Evolutionary conservation across 202 grass and related monocot species (phyloP), one percentile per base, ranked within the genome.

Genomic region (Schoenoplectus tabernaemontani): DNA sequence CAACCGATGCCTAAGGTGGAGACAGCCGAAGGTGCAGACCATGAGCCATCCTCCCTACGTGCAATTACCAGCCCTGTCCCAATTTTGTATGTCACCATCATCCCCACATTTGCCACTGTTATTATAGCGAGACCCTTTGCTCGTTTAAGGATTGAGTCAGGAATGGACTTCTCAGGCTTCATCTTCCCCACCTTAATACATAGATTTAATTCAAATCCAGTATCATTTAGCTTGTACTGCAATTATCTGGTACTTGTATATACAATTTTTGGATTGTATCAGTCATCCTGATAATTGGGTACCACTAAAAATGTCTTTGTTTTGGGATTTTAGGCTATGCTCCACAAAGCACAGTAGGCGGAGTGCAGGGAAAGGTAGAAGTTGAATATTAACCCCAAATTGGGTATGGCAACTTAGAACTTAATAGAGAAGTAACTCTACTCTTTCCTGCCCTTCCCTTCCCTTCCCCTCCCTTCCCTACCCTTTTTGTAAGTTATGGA

Each of bases 41-140:
- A 99, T 48, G 91, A 91, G 64, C 92, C 92, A 86, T 96, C 92
- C 36, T 86, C 81, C 82, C 90, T 91, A 9, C 60, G 85, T 82
- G 92, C 83, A 79, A 99, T 82, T 53, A 99, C 92, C 47, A 99
- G 56, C 4, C 92, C 92, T 64, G 96, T 93, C 44, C 90, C 92
- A 73, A 99, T 77, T 89, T 93, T 95, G 66, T 93, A 96, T 7
- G 92, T 96, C 24, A 95, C 34, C 85, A 99, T 86, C 81, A 96
- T 73, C 46, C 89, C 90, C 56, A 91, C 90, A 71, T 91, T 96
- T 46, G 83, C 87, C 54, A 88, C 89, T 22, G 96, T 96, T 76
- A 99, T 82, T 82, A 99, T 93, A 62, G 90, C 96, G 83, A 99
- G 85, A 22, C 96, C 96, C 83, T 91, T 96, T 77, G 96, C 96